Conservation (phyloP, 495 filamentous ascomycete genomes). For the Gamarada debralockiae region DNA sequence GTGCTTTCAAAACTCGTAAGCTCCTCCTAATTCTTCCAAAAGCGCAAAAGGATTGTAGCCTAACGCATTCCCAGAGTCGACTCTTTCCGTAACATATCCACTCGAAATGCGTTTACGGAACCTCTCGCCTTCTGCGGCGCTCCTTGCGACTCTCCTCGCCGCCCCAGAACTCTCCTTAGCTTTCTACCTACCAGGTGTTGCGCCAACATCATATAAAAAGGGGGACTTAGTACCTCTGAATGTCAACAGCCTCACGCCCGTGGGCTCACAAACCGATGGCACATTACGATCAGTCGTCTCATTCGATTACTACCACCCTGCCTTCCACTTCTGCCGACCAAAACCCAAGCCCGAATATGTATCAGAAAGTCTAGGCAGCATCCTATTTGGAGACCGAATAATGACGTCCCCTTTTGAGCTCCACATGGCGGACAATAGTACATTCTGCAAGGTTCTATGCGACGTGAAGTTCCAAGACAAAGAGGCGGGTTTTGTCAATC, state of each 20-base stretch:
- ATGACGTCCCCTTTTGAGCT: conserved; percentile 87
- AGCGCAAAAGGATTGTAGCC: background rate
- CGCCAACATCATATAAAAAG: conserved; percentile 81
- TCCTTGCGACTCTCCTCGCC: conserved; percentile 40
- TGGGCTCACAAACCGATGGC: conserved; percentile 66
- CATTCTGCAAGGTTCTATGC: conserved; percentile 77
- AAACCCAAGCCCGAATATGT: conserved; percentile 68
- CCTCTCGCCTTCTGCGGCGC: conserved; percentile 42
- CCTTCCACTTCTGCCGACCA: conserved; percentile 83
- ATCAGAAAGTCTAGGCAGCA: conserved; percentile 89
- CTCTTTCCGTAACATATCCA: background rate
- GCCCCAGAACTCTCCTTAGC: conserved; percentile 57
- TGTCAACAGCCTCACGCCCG: conserved; percentile 89
- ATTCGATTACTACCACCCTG: conserved; percentile 90
- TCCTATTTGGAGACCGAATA: conserved; percentile 95
- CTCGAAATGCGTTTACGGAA: conserved; percentile 41
- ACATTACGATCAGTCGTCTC: conserved; percentile 86
- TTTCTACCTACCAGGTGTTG: conserved; percentile 95
- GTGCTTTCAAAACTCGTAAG: background rate
- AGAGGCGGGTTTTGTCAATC: conserved; percentile 75
- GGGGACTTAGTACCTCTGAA: conserved; percentile 78
- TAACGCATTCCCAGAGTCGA: background rate
- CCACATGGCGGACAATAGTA: conserved; percentile 77
- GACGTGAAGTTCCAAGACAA: conserved; percentile 58
- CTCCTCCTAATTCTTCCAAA: no score